These are phyloP conservation scores for Alternaria triticina DNA, from an alignment of 2,329 filamentous ascomycete species.

Conservation along the genomic window DNA sequence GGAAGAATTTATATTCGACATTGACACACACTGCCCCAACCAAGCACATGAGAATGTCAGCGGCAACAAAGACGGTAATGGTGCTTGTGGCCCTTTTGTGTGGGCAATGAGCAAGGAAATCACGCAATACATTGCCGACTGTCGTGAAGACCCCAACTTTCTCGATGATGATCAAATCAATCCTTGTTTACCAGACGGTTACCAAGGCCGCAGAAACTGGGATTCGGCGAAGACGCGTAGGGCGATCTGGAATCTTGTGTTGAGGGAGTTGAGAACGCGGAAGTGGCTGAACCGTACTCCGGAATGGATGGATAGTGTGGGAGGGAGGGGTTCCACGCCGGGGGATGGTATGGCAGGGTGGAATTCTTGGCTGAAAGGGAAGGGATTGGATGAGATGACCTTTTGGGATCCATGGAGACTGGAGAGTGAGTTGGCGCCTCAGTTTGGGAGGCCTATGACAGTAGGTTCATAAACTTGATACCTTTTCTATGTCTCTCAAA, in stretches of 20 bases:
- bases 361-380: not conserved
- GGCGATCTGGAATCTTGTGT: not conserved
- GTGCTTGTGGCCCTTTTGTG: not conserved
- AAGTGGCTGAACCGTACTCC: not conserved
- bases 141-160: not conserved
- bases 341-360: not conserved
- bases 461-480: too few species aligned
- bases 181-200: not conserved
- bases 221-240: not conserved
- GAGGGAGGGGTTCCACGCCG: too few species aligned
- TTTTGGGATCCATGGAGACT: not conserved
- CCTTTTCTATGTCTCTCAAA: not conserved
- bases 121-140: not conserved
- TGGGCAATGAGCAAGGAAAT: not conserved
- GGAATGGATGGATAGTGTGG: not conserved
- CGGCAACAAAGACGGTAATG: not conserved
- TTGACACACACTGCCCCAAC: not conserved
- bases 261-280: not conserved
- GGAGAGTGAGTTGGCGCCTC: not conserved
- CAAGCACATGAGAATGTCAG: not conserved
- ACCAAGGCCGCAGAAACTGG: not conserved
- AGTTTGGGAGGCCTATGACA: not conserved
- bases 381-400: not conserved
- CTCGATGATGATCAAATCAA: not conserved
- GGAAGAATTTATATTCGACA: not conserved